Conservation (phyloP, 2,329 filamentous ascomycete genomes). For the Beauveria sp. region DNA sequence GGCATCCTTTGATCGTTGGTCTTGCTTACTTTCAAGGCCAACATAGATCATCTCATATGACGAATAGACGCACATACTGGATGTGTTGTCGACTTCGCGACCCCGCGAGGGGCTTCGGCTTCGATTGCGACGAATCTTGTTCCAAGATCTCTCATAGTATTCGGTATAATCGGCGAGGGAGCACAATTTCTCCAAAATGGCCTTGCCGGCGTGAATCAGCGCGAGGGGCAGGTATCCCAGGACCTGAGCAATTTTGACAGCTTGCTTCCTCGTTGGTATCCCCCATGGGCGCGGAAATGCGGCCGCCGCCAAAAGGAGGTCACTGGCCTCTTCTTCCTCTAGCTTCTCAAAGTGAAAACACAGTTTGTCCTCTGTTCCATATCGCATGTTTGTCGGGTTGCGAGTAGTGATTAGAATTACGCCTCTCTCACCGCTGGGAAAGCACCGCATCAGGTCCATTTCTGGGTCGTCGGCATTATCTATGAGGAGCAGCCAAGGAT, state of each 20-base stretch:
- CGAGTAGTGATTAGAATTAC: conserved; percentile 13
- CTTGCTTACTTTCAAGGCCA: conserved; percentile 3
- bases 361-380: conserved; percentile 5
- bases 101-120: neutral
- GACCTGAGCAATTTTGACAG: conserved; percentile 1
- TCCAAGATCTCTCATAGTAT: conserved; percentile 8
- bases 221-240: conserved; percentile 11
- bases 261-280: neutral
- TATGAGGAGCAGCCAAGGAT: conserved; percentile 8
- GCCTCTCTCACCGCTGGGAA: conserved; percentile 6
- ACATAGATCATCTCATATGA: conserved; percentile 11
- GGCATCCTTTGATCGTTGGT: conserved; percentile 5
- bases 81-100: neutral
- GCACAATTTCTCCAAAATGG: conserved; percentile 10
- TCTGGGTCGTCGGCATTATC: conserved; percentile 10
- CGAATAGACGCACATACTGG: neutral
- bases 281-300: conserved; percentile 10
- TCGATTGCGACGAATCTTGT: neutral
- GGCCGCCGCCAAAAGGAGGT: conserved; percentile 9
- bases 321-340: conserved; percentile 3
- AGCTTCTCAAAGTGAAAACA: conserved; percentile 9
- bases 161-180: conserved; percentile 6
- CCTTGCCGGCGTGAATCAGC: conserved; percentile 12
- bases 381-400: conserved; percentile 3
- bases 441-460: conserved; percentile 1